A percentile compares a stretch with the other conserved stretches of the same genome.
These are phyloP conservation scores for Paramecium tetraurelia DNA, from an alignment of 73 alveolate species.

Conservation along the genomic window DNA sequence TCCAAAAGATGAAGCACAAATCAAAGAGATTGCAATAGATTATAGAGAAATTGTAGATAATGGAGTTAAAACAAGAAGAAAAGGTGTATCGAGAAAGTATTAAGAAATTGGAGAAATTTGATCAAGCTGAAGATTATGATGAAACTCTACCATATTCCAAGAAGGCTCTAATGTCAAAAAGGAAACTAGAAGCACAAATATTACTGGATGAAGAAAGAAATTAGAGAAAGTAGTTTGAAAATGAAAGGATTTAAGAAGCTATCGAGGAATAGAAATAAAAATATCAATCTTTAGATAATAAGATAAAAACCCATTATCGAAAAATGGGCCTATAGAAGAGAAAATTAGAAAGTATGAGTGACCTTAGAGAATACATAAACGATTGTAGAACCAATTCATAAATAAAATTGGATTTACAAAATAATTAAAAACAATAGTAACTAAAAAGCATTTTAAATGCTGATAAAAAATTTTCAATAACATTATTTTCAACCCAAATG, in stretches of 20 bases:
- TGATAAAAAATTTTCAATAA: not conserved
- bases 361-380: not conserved
- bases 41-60: not conserved
- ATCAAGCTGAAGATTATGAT: not conserved
- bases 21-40: not conserved
- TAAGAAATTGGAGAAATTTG: not conserved
- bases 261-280: not conserved
- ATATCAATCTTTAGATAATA: not conserved
- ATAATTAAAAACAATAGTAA: not conserved
- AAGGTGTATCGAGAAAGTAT: not conserved
- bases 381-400: not conserved
- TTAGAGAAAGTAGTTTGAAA: not conserved
- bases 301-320: not conserved
- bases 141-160: not conserved
- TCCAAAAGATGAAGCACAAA: not conserved
- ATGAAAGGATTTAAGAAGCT: not conserved
- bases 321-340: not conserved
- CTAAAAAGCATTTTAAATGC: not conserved
- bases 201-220: not conserved
- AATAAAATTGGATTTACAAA: not conserved
- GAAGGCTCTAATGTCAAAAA: not conserved
- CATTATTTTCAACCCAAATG: not conserved
- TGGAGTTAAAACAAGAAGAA: slow-evolving; percentile 9
- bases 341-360: not conserved
- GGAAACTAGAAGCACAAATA: not conserved